phyloP scores from a whole-genome alignment of 768 basidiomycete genomes.

The Calocera cornea region DNA sequence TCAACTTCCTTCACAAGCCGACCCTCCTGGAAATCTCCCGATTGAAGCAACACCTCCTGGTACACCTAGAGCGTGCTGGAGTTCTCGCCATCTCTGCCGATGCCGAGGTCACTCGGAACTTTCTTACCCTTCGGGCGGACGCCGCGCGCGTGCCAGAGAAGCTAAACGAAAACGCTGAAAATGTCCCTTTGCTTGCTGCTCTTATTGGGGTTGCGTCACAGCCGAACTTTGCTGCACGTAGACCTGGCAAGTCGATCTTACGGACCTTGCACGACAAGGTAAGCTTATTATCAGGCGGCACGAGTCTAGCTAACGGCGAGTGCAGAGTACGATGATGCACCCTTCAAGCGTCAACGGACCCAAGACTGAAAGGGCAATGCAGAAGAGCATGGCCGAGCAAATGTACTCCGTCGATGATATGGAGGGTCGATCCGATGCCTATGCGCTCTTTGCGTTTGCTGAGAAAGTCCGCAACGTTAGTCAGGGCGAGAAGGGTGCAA shows the following conservation, averaged over 20 bases:
- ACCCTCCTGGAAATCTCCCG: constrained; percentile 68
- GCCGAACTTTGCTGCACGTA: constrained; percentile 78
- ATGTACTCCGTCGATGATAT: neutral
- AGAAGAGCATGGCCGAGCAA: constrained; percentile 11
- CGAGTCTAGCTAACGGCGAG: neutral
- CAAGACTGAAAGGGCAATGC: constrained; percentile 34
- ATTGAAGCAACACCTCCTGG: constrained; percentile 63
- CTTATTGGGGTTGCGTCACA: constrained; percentile 76
- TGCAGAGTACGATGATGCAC: constrained; percentile 62
- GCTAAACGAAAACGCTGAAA: constrained; percentile 59
- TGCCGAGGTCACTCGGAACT: constrained; percentile 23
- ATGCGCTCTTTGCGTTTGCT: constrained; percentile 64
- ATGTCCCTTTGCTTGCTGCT: constrained; percentile 62
- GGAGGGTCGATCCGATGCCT: constrained; percentile 25
- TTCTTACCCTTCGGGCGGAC: constrained; percentile 15
- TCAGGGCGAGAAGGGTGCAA: constrained; percentile 28
- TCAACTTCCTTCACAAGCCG: constrained; percentile 84
- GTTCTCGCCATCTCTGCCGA: constrained; percentile 62
- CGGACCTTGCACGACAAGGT: constrained; percentile 80
- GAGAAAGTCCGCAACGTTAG: constrained; percentile 72
- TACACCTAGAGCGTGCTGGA: constrained; percentile 63
- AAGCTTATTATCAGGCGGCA: constrained; percentile 14
- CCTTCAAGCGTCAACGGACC: constrained; percentile 75
- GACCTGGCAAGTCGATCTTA: constrained; percentile 43
- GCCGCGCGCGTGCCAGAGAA: constrained; percentile 42